A percentile compares a stretch with the other conserved stretches of the same genome.
Conservation (phyloP, 164 flowering plant species). For the Amborella trichopoda region DNA sequence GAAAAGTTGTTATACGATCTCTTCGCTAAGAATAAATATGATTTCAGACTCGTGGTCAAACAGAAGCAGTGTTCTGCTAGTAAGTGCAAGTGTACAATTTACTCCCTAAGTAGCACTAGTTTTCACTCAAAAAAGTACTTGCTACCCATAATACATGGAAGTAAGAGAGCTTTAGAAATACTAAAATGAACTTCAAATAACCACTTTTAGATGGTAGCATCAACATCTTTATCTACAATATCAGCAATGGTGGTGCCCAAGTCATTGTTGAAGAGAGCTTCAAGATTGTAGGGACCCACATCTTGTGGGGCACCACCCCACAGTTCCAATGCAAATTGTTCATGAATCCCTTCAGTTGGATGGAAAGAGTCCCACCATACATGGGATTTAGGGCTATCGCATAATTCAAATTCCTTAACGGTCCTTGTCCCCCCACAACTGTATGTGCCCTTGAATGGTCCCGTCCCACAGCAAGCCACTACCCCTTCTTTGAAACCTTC, state of each 20-base stretch:
- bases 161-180: too few relatives aligned
- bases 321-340: constrained; percentile 28
- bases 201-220: too few relatives aligned
- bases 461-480: constrained; percentile 53
- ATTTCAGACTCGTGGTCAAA: too few relatives aligned
- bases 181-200: too few relatives aligned
- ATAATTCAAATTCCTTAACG: constrained; percentile 17
- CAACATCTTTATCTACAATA: constrained; percentile 6
- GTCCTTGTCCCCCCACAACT: constrained; percentile 37
- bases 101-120: too few relatives aligned
- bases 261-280: constrained; percentile 22
- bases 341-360: constrained; percentile 37
- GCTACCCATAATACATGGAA: too few relatives aligned
- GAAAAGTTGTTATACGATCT: too few relatives aligned
- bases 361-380: constrained; percentile 56
- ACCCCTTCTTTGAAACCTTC: constrained; percentile 43
- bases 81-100: too few relatives aligned
- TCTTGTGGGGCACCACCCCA: constrained; percentile 30
- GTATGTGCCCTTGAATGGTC: constrained; percentile 33
- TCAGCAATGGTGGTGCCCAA: constrained; percentile 19
- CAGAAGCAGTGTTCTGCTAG: too few relatives aligned
- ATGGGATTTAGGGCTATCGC: constrained; percentile 23
- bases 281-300: constrained; percentile 28
- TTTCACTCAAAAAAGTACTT: too few relatives aligned
- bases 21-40: too few relatives aligned